phyloP scores from a whole-genome alignment of 164 flowering plant genomes.

The Echeveria elegans region DNA sequence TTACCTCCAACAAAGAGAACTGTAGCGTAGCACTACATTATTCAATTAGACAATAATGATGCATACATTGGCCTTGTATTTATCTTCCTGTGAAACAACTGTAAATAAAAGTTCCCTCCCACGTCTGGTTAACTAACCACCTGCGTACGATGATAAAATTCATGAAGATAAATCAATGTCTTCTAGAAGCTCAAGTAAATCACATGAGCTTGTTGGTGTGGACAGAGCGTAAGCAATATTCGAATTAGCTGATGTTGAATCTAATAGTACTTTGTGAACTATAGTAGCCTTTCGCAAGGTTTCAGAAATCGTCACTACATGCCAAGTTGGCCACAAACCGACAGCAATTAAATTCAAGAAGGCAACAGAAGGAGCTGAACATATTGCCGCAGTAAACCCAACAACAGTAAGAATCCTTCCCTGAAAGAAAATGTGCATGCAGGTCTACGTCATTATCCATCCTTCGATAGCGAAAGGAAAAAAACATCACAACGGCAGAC shows the following conservation, averaged over 20 bases:
- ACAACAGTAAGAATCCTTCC: slow-evolving; percentile 81
- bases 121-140: slow-evolving; percentile 80
- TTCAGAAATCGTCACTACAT: slow-evolving; percentile 69
- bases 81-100: slow-evolving; percentile 91
- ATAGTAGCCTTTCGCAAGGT: slow-evolving; percentile 67
- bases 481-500: background rate
- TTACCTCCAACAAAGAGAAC: background rate
- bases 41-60: background rate
- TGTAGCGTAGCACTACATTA: background rate
- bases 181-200: background rate
- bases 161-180: background rate
- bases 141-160: slow-evolving; percentile 25
- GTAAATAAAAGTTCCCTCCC: slow-evolving; percentile 91
- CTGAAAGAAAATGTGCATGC: slow-evolving; percentile 26
- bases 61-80: slow-evolving; percentile 88
- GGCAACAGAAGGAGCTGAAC: slow-evolving; percentile 70
- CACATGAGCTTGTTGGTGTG: background rate
- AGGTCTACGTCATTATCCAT: background rate
- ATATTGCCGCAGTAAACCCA: slow-evolving; percentile 77
- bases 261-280: background rate
- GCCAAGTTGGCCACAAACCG: slow-evolving; percentile 86
- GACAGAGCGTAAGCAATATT: background rate
- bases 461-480: background rate
- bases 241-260: background rate
- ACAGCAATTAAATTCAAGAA: slow-evolving; percentile 58